A percentile compares a stretch with the other conserved stretches of the same genome.
phyloP scores from a whole-genome alignment of 306 rosid species.

The Dryas drummondii region DNA sequence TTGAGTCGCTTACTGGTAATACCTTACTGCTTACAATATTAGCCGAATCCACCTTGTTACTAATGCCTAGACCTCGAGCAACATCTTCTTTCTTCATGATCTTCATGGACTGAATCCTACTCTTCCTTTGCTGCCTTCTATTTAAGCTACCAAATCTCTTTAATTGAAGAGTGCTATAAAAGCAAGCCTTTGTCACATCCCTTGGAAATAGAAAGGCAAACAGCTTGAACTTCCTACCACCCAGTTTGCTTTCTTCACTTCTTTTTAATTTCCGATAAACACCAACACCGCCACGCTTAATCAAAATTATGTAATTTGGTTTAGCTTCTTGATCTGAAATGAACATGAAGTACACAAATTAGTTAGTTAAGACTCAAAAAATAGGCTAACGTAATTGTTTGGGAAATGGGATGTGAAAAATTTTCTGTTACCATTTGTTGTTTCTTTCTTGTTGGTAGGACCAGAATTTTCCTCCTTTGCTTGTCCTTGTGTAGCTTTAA shows the following conservation, averaged over 20 bases:
- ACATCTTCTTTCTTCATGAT: conserved; percentile 62
- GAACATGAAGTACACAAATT: not conserved
- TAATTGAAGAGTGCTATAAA: conserved; percentile 42
- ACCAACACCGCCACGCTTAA: conserved; percentile 32
- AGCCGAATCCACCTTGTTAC: conserved; percentile 44
- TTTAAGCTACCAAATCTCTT: conserved; percentile 36
- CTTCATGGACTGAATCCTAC: conserved; percentile 40
- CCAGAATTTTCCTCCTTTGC: conserved; percentile 33
- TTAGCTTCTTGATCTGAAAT: conserved; percentile 44
- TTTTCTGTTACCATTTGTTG: conserved; percentile 43
- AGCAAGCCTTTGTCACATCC: conserved; percentile 52
- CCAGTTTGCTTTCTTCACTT: conserved; percentile 32
- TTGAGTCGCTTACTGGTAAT: conserved; percentile 61
- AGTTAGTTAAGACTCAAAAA: not conserved
- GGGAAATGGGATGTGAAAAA: not conserved
- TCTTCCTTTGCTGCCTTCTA: conserved; percentile 26
- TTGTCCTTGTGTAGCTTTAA: conserved; percentile 40
- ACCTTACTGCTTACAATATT: conserved; percentile 59
- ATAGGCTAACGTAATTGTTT: no score
- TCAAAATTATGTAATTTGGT: conserved; percentile 34
- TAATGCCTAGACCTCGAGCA: conserved; percentile 35
- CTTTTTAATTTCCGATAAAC: conserved; percentile 29
- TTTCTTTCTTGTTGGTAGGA: conserved; percentile 37
- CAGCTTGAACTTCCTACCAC: conserved; percentile 45
- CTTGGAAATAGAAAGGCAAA: conserved; percentile 43